Conservation (phyloP, 2,329 filamentous ascomycete species). For the Fusarium liriodendri region DNA sequence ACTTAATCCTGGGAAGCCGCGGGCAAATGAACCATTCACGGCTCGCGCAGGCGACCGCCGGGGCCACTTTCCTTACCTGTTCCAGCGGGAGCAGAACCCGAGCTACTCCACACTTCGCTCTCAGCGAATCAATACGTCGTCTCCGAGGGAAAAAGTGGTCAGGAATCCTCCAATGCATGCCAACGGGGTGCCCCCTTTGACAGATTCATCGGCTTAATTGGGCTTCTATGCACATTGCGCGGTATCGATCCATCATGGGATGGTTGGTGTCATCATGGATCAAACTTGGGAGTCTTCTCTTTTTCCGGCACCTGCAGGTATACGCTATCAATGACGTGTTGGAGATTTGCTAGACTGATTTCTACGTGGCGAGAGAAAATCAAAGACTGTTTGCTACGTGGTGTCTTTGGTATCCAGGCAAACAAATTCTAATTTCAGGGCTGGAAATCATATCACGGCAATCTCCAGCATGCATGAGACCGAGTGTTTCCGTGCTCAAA, state of each 20-base stretch:
- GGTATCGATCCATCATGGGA: slow-evolving; percentile 28
- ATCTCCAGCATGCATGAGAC: slow-evolving; percentile 2
- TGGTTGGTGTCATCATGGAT: slow-evolving; percentile 28
- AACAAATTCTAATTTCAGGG: not conserved
- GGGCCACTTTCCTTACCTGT: slow-evolving; percentile 26
- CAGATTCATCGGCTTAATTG: not conserved
- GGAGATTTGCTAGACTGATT: not conserved
- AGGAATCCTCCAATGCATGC: slow-evolving; percentile 21
- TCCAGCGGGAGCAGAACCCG: slow-evolving; percentile 10
- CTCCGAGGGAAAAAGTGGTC: slow-evolving; percentile 1
- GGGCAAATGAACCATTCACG: slow-evolving; percentile 35
- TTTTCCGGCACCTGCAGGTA: not conserved
- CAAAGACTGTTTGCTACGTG: slow-evolving; percentile 19
- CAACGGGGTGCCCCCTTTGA: slow-evolving; percentile 25
- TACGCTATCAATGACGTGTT: not conserved
- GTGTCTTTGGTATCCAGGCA: not conserved
- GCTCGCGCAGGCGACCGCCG: slow-evolving; percentile 18
- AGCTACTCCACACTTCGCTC: slow-evolving; percentile 15
- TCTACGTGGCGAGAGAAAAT: slow-evolving; percentile 21
- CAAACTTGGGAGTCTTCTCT: slow-evolving; percentile 1
- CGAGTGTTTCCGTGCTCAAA: not conserved
- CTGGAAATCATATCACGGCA: not conserved
- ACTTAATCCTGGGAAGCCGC: slow-evolving; percentile 32
- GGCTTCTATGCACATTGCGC: slow-evolving; percentile 10
- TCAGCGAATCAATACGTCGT: slow-evolving; percentile 26